phyloP scores from a whole-genome alignment of 73 alveolate genomes.

The Effrenium voratum region DNA sequence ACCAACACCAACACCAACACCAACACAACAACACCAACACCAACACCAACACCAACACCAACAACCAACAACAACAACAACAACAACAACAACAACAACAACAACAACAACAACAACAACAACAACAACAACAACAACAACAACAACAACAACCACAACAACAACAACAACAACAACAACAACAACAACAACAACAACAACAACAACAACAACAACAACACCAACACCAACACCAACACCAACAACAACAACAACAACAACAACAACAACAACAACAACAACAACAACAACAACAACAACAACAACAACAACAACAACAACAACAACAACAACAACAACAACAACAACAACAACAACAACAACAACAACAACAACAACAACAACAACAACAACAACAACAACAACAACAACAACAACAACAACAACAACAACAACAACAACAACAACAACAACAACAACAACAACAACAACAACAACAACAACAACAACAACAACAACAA shows the following conservation, averaged over 20 bases:
- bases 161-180: neutral
- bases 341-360: neutral
- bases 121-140: constrained; percentile 1
- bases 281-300: neutral
- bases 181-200: neutral
- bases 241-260: constrained; percentile 1
- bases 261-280: neutral
- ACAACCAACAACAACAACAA: constrained; percentile 5
- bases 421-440: neutral
- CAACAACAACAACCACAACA: neutral
- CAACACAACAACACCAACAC: neutral
- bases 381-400: neutral
- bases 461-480: neutral
- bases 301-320: neutral
- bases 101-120: constrained; percentile 10
- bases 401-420: neutral
- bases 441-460: neutral
- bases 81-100: constrained; percentile 16
- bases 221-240: neutral
- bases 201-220: neutral
- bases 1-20: neutral
- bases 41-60: constrained; percentile 7
- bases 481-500: neutral
- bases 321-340: neutral
- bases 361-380: neutral